Evolutionary conservation across 1,284 basidiomycete species (phyloP).

Genomic region (Tilletia walkeri): DNA sequence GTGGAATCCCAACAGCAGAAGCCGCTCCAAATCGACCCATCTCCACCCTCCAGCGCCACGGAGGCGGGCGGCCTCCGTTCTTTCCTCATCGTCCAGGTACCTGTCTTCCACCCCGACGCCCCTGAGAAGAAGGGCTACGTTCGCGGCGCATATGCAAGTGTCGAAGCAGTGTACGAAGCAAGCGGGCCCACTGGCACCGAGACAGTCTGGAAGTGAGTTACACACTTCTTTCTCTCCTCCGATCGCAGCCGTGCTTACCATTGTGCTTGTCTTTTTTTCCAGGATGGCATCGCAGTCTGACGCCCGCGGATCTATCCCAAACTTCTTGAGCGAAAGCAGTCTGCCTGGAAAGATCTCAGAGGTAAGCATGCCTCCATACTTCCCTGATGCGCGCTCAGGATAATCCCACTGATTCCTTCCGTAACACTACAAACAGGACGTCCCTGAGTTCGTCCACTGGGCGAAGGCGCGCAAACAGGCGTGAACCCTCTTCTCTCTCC

Average conservation of each 20-base stretch:
- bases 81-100: conserved; percentile 43
- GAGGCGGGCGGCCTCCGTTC: conserved; percentile 28
- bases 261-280: conserved; percentile 3
- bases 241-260: not conserved
- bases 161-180: conserved; percentile 43
- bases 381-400: not conserved
- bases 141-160: conserved; percentile 42
- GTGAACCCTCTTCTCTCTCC: no score
- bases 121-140: conserved; percentile 30
- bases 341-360: conserved; percentile 43
- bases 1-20: conserved; percentile 24
- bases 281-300: conserved; percentile 48
- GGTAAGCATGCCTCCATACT: not conserved
- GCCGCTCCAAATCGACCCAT: conserved; percentile 24
- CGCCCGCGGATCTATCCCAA: conserved; percentile 40
- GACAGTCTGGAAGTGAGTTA: conserved; percentile 14
- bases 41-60: conserved; percentile 12
- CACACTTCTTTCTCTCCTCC: not conserved
- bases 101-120: conserved; percentile 31
- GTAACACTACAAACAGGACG: conserved; percentile 29
- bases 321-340: conserved; percentile 18
- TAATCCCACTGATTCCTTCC: not conserved
- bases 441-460: conserved; percentile 46
- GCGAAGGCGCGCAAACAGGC: conserved; percentile 27
- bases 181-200: not conserved